Evolutionary conservation across 176 grass and related monocot species (phyloP), one percentile per base, ranked within the genome.

Genomic region (Tillandsia leiboldiana): DNA sequence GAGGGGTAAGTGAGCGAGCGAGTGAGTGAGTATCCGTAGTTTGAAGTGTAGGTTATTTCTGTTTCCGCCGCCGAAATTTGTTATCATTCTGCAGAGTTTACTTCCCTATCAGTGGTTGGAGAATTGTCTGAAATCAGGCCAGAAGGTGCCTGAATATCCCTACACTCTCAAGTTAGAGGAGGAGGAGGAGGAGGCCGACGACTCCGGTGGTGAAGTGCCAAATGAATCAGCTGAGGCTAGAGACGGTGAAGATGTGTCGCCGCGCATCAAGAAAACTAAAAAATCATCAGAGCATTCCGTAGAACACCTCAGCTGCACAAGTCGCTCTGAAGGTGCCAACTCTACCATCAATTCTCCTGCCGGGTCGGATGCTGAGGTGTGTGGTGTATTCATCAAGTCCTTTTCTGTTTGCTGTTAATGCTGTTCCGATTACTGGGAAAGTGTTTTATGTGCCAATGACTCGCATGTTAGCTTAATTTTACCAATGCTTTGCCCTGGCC

Each of bases 41-140:
- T 24, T 24, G 1, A 24, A 24, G 24, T 24, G 0, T 24, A 24
- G 24, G 20, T 20, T 20, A 20, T 20, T 20, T 20, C 20, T 20
- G 20, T 20, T 20, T 20, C 0, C 20, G 20, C 20, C 20, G 24
- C 24, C 24, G 24, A 24, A 24, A 24, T 24, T 64, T 33, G 20
- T 42, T 12, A 22, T 42, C 49, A 68, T 10, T 17, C 65, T 73
- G 23, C 81, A 97, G 93, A 76, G 76, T 27, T 53, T 87, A 68
- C 74, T 92, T 26, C 72, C 64, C 50, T 87, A 84, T 0, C 64
- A 92, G 15, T 97, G 93, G 93, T 23, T 92, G 56, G 86, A 97
- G 62, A 81, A 87, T 61, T 90, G 89, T 79, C 79, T 97, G 52
- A 85, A 83, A 63, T 73, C 87, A 0, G 93, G 93, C 12, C 71